Conservation (phyloP, 2,329 filamentous ascomycete species). For the Colletotrichum cordylinicola region DNA sequence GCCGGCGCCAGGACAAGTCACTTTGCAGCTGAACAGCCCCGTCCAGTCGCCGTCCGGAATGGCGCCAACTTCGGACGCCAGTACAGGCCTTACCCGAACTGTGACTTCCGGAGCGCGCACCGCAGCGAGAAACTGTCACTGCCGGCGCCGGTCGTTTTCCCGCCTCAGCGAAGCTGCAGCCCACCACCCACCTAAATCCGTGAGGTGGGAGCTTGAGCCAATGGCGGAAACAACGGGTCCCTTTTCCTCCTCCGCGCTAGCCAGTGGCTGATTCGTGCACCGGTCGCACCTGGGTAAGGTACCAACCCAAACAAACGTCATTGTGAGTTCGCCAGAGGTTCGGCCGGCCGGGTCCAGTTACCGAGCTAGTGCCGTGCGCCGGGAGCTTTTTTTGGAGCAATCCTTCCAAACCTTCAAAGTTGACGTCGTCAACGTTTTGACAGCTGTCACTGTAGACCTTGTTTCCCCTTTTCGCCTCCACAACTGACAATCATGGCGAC, state of each 20-base stretch:
- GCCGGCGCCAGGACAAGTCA: neutral
- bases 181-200: neutral
- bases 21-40: neutral
- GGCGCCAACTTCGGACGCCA: neutral
- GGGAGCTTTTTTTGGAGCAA: neutral
- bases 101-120: neutral
- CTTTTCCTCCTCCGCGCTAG: neutral
- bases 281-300: neutral
- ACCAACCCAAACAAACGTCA: conserved; percentile 2
- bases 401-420: neutral
- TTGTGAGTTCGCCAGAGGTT: conserved; percentile 11
- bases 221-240: conserved; percentile 11
- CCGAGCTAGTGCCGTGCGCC: conserved; percentile 16
- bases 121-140: neutral
- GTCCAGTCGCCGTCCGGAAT: neutral
- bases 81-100: neutral
- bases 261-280: conserved; percentile 2
- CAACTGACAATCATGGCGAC: neutral
- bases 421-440: neutral
- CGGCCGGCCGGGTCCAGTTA: conserved; percentile 12
- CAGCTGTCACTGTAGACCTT: neutral
- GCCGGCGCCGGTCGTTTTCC: neutral
- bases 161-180: neutral
- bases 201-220: conserved; percentile 12
- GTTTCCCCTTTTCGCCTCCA: neutral